Evolutionary conservation across 306 rosid genomes (phyloP).

Genomic region (Vigna mungo): DNA sequence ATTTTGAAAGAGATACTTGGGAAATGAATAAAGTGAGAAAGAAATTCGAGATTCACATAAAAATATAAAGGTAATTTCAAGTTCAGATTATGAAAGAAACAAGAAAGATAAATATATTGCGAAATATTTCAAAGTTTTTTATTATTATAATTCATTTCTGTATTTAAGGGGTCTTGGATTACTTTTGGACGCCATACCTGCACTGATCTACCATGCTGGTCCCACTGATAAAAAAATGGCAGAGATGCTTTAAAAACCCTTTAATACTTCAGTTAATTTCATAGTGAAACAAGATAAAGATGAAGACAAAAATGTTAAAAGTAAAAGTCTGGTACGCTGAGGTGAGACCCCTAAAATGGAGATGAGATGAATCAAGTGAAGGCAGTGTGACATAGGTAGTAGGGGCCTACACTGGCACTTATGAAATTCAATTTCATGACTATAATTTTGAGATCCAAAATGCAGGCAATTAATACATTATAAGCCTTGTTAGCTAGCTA

Average conservation of each 20-base stretch:
- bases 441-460: neutral
- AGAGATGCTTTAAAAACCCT: neutral
- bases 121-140: neutral
- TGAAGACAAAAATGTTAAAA: neutral
- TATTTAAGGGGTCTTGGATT: neutral
- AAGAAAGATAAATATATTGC: neutral
- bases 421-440: neutral
- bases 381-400: neutral
- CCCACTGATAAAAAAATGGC: neutral
- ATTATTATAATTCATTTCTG: neutral
- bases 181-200: neutral
- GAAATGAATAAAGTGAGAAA: neutral
- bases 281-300: slow-evolving; percentile 4
- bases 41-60: neutral
- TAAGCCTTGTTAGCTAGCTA: neutral
- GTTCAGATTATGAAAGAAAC: neutral
- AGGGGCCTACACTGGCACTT: slow-evolving; percentile 4
- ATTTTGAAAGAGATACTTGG: neutral
- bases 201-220: slow-evolving; percentile 3
- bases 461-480: slow-evolving; percentile 1
- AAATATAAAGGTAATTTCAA: neutral
- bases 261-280: neutral
- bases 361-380: neutral
- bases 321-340: neutral
- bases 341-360: neutral